These are phyloP conservation scores for Aspergillus unguis DNA, from an alignment of 2,329 filamentous ascomycete genomes.

Conservation along the genomic window DNA sequence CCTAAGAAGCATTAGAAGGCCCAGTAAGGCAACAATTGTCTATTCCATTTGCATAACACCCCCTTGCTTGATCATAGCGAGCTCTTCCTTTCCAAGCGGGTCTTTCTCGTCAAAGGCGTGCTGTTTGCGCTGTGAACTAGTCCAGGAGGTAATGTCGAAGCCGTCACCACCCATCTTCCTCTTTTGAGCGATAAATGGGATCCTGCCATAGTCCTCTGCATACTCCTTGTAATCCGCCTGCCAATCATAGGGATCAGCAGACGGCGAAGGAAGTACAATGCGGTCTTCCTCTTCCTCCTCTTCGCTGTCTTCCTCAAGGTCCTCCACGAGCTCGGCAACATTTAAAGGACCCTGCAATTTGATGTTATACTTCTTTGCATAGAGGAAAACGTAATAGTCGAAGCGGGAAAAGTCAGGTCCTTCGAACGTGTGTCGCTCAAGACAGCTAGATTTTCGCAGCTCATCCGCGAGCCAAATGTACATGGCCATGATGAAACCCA, in stretches of 20 bases:
- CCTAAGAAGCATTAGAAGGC: no score
- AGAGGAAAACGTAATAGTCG: conserved; percentile 14
- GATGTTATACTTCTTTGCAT: conserved; percentile 20
- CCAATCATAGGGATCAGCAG: conserved; percentile 6
- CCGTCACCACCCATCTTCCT: conserved; percentile 39
- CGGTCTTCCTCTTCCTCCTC: conserved; percentile 7
- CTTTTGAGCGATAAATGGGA: not conserved
- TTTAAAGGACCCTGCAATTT: conserved; percentile 12
- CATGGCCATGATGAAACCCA: conserved; percentile 40
- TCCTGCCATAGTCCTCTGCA: not conserved
- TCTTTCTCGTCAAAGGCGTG: conserved; percentile 35
- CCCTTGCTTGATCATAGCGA: conserved; percentile 40
- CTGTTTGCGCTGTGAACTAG: conserved; percentile 28
- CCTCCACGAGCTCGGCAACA: conserved; percentile 21
- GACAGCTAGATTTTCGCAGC: not conserved
- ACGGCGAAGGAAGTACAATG: conserved; percentile 23
- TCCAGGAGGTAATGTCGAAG: conserved; percentile 38
- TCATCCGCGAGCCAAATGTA: conserved; percentile 25
- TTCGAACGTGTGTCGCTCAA: not conserved
- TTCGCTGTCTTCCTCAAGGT: not conserved
- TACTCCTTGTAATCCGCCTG: not conserved
- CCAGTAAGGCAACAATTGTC: not conserved
- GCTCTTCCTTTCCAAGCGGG: conserved; percentile 30
- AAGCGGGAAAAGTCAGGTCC: not conserved
- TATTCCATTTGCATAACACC: conserved; percentile 11